Evolutionary conservation across 106 monocot species (phyloP).

Genomic region (Dactylorhiza incarnata): DNA sequence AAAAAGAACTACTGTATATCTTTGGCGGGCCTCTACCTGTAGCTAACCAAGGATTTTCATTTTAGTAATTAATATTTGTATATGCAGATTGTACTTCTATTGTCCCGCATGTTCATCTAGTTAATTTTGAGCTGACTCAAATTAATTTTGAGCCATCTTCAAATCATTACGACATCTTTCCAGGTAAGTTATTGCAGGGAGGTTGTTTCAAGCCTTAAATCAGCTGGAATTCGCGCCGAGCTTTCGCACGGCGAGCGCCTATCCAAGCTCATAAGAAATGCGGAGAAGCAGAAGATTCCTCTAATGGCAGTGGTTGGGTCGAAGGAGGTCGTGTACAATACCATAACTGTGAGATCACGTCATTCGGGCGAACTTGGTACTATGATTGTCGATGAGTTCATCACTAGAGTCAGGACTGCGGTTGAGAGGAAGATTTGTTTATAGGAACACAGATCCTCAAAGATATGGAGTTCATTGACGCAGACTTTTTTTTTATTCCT

Average conservation of each 20-base stretch:
- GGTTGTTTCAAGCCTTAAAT: conserved; percentile 48
- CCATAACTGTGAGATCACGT: conserved; percentile 81
- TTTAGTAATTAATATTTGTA: too few species aligned
- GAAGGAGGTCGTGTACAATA: conserved; percentile 64
- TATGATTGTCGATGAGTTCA: conserved; percentile 59
- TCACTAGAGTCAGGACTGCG: conserved; percentile 37
- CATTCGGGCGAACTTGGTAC: conserved; percentile 76
- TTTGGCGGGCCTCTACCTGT: too few species aligned
- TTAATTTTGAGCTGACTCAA: too few species aligned
- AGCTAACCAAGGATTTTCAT: too few species aligned
- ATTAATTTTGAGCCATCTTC: too few species aligned
- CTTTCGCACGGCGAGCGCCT: conserved; percentile 78
- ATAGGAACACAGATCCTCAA: background rate
- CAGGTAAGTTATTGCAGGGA: conserved; percentile 48
- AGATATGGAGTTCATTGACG: background rate
- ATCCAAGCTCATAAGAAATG: conserved; percentile 84
- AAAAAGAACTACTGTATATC: too few species aligned
- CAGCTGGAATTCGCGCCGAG: conserved; percentile 61
- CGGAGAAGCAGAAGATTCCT: conserved; percentile 92
- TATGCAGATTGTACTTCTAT: too few species aligned
- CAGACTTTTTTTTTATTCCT: background rate
- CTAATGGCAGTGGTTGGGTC: conserved; percentile 88
- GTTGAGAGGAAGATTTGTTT: conserved; percentile 34
- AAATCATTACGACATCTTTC: background rate
- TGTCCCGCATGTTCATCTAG: too few species aligned